Base-by-base conservation (phyloP, 805 yeast genomes). In the Lipomyces yamanashiensis region DNA sequence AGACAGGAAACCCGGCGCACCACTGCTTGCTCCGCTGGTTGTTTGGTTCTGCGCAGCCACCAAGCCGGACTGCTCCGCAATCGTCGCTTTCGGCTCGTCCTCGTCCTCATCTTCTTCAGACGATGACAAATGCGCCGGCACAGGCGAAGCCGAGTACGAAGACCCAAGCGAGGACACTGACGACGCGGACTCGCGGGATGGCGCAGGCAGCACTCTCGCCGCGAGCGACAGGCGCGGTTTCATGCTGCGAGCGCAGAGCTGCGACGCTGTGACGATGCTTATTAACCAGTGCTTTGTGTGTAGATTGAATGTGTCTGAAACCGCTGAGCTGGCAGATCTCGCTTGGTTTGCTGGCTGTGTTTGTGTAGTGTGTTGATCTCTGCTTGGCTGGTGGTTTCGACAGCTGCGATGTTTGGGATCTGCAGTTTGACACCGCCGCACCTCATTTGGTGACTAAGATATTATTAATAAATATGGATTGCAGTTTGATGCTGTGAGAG, bases 111-210 rank as follows among this genome's bases (percentile, higher is more conserved):
- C 54, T 41, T 50, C 61, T 4, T 58, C 55, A 15, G 55, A 49
- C 15, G 61, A 58, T 3, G 55, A 49, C 50, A 55, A 49, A 17
- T 23, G 41, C 48, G 54, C 41, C 17, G 61, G 52, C 12, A 44
- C 19, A 15, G 59, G 36, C 15, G 59, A 33, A 3, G 53, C 51
- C 41, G 61, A 40, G 49, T 43, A 40, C 7, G 55, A 40, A 7
- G 61, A 49, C 9, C 61, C 61, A 17, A 58, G 61, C 13, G 61
- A 23, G 2, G 61, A 58, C 15, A 58, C 61, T 5, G 55, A 58
- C 17, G 52, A 44, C 7, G 49, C 58, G n/a, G 54, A 51, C 44
- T 51, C 54, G 43, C 54, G 54, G 19, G 53, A 10, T 2, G 53
- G 34, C 7, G 40, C 40, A 7, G 53, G 53, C 37, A 49, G 53